Base-by-base conservation (phyloP, 176 grass and related monocot species). In the Pontederia paniculata region DNA sequence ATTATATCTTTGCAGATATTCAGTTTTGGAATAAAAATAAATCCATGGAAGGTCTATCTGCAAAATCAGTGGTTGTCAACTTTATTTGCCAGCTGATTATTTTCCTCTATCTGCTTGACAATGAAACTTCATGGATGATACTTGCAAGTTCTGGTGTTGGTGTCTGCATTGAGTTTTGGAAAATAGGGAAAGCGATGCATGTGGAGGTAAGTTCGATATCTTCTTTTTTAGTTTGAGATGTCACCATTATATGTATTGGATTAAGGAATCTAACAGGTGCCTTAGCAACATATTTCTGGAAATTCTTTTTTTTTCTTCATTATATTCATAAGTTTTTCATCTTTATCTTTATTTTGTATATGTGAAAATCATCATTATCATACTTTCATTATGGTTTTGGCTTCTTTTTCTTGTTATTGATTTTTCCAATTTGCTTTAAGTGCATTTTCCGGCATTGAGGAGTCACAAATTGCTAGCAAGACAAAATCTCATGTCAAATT, bases 11-110 rank as follows among this genome's bases (percentile, higher is more conserved):
- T 77, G 15, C 66, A 99, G 94, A 99, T 84, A 99, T 99, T 72
- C 94, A 99, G 58, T 99, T 99, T 65, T 99, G 94, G 94, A 99
- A 99, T 57, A 99, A 99, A 73, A 99, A 99, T 73, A 99, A 93
- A 57, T 99, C 94, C 28, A 99, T 99, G 94, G 94, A 93, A 74
- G 94, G 94, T 25, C 61, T 99, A 22, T 99, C 94, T 12, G 94
- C 94, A 56, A 99, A 99, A 99, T 99, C 94, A 18, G 94, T 99
- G 52, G 62, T 99, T 74, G 73, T 99, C 62, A 99, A 83, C 66
- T 99, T 99, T 44, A 70, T 83, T 25, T 99, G 94, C 28, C 94
- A 99, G 48, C 77, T 99, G 43, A 69, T 99, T 66, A 55, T 99
- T 74, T 99, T 99, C 63, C 75, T 99, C 50, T 99, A 93, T 62